Evolutionary conservation across 371 early-diverging fungal species (phyloP).

Genomic region (Mortierella sp.): DNA sequence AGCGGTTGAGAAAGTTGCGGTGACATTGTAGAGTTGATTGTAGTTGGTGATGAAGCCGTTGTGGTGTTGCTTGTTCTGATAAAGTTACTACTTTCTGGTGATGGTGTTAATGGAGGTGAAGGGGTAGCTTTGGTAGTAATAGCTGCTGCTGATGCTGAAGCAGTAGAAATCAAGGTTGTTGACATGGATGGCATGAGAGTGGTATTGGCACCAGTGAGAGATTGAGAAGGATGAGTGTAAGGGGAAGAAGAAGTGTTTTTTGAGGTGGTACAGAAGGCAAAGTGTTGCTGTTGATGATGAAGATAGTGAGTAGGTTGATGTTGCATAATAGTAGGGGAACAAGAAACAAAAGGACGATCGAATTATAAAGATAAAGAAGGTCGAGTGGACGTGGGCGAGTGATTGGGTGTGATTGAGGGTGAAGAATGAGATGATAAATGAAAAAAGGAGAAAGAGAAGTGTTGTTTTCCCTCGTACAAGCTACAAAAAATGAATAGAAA

Average conservation of each 20-base stretch:
- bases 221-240: background rate
- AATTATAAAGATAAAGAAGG: background rate
- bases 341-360: background rate
- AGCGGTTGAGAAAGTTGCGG: background rate
- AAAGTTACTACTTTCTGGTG: background rate
- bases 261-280: background rate
- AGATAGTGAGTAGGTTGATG: background rate
- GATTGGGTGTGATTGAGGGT: background rate
- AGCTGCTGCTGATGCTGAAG: constrained; percentile 9
- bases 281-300: background rate
- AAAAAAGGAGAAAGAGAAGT: background rate
- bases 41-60: background rate
- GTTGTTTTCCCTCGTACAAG: constrained; percentile 7
- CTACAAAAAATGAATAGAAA: background rate
- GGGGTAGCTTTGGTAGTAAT: constrained; percentile 17
- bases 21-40: background rate
- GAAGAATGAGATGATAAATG: constrained; percentile 5
- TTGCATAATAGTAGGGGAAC: background rate
- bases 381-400: background rate
- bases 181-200: constrained; percentile 7
- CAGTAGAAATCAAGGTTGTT: background rate
- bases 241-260: background rate
- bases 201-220: background rate
- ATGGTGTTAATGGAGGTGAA: constrained; percentile 38
- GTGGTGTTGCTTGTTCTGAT: constrained; percentile 11